phyloP scores from a whole-genome alignment of 2,329 filamentous ascomycete species.

The Botryotinia globosa region DNA sequence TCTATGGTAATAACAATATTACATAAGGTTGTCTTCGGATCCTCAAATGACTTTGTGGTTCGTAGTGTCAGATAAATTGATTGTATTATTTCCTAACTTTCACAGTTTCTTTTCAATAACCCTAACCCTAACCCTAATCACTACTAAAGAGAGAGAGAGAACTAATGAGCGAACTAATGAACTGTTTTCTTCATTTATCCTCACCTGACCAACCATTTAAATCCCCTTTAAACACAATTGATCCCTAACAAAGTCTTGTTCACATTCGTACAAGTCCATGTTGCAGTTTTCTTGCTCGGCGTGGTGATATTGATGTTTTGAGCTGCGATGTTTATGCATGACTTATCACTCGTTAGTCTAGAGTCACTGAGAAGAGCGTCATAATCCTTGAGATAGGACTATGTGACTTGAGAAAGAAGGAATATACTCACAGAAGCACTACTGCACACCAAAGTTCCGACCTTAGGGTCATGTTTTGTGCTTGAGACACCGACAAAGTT shows the following conservation, averaged over 20 bases:
- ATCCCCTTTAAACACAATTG: neutral
- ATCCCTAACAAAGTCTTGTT: constrained; percentile 29
- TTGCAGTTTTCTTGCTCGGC: constrained; percentile 44
- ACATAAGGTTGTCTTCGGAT: too few relatives aligned
- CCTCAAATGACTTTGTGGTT: neutral
- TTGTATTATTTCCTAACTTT: neutral
- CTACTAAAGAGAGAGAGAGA: neutral
- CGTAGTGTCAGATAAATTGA: neutral
- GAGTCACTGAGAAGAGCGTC: neutral
- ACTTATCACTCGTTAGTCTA: neutral
- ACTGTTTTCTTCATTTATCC: neutral
- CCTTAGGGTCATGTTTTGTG: constrained; percentile 43
- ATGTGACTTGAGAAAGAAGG: neutral
- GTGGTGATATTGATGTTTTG: constrained; percentile 46
- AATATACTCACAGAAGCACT: constrained; percentile 39
- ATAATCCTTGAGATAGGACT: neutral
- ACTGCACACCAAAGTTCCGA: constrained; percentile 47
- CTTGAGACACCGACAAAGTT: constrained; percentile 42
- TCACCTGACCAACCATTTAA: too few relatives aligned
- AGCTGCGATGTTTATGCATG: constrained; percentile 46
- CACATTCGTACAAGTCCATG: constrained; percentile 45
- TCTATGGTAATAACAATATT: too few relatives aligned
- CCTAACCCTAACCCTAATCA: too few relatives aligned
- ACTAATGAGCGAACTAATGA: neutral
- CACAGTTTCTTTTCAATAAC: neutral